Evolutionary conservation across 2,329 filamentous ascomycete genomes (phyloP).

Genomic region (Fonsecaea nubica): DNA sequence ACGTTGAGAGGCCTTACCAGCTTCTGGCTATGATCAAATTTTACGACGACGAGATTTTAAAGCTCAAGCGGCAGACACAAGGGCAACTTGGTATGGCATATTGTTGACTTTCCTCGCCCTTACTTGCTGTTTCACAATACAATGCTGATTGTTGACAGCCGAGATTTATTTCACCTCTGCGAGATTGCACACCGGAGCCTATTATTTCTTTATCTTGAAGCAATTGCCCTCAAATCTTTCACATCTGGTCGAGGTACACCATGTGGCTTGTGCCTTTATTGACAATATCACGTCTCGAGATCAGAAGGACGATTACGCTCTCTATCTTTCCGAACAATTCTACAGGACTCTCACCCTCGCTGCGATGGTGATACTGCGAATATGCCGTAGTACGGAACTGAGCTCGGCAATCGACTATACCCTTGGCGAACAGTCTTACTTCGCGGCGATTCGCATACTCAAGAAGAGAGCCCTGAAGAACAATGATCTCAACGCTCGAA

Average conservation of each 20-base stretch:
- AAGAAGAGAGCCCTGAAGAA: conserved; percentile 12
- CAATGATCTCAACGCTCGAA: conserved; percentile 16
- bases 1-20: conserved; percentile 12
- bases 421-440: conserved; percentile 17
- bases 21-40: not conserved
- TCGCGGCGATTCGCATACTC: conserved; percentile 12
- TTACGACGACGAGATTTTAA: not conserved
- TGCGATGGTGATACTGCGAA: conserved; percentile 14
- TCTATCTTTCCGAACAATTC: conserved; percentile 21
- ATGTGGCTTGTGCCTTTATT: conserved; percentile 11
- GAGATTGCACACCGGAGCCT: conserved; percentile 2
- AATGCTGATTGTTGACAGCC: not conserved
- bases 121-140: not conserved
- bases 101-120: not conserved
- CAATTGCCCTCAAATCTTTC: not conserved
- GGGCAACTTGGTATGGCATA: not conserved
- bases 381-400: conserved; percentile 16
- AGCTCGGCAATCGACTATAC: conserved; percentile 4
- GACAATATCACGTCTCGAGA: conserved; percentile 4
- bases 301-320: conserved; percentile 13
- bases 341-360: conserved; percentile 6
- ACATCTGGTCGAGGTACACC: conserved; percentile 10
- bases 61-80: not conserved
- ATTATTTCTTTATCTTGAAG: conserved; percentile 16
- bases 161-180: conserved; percentile 8